phyloP scores from a whole-genome alignment of 2,329 filamentous ascomycete genomes.

The Sclerotinia minor region DNA sequence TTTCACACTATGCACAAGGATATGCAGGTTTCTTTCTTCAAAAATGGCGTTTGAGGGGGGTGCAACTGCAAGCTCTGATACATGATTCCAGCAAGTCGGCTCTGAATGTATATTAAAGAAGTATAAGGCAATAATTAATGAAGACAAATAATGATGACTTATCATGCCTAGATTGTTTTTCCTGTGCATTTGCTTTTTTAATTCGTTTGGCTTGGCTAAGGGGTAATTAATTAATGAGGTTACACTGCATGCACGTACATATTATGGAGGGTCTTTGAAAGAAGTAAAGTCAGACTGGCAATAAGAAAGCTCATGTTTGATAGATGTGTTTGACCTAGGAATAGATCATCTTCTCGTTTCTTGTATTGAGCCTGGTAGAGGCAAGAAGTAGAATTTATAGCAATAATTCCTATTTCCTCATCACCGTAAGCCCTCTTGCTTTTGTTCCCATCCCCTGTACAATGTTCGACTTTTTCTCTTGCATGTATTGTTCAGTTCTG shows the following conservation, averaged over 20 bases:
- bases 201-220: background rate
- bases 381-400: background rate
- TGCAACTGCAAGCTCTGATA: background rate
- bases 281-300: background rate
- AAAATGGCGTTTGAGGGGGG: slow-evolving; percentile 28
- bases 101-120: slow-evolving; percentile 23
- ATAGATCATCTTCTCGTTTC: background rate
- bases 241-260: background rate
- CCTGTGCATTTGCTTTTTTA: background rate
- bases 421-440: background rate
- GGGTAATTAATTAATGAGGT: background rate
- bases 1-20: slow-evolving; percentile 25
- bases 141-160: slow-evolving; percentile 10
- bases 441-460: too few species aligned
- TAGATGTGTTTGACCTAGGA: background rate
- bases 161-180: background rate
- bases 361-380: background rate
- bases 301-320: background rate
- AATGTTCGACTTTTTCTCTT: background rate
- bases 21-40: slow-evolving; percentile 17
- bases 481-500: too few species aligned
- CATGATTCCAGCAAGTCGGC: background rate
- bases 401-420: background rate
- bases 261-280: background rate
- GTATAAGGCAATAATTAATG: slow-evolving; percentile 1